Percentiles rank a stretch among this genome's conserved stretches.
These are phyloP conservation scores for Babjeviella inositovora DNA, from an alignment of 805 yeast species.

Conservation along the genomic window DNA sequence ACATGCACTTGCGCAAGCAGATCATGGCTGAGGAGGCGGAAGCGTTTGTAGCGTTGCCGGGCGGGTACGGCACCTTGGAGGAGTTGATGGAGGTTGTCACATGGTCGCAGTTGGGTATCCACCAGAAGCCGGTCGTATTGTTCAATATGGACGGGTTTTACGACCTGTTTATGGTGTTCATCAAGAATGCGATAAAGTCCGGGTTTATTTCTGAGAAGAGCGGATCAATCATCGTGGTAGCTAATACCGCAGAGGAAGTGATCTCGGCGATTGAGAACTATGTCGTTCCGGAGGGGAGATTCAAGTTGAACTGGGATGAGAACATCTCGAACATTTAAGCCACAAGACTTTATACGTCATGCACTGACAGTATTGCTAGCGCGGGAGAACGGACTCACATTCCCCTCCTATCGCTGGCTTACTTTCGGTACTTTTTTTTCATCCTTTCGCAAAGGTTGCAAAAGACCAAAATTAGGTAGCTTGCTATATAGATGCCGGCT, in stretches of 20 bases:
- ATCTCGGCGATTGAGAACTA: slow-evolving; percentile 43
- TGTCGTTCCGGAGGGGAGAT: slow-evolving; percentile 56
- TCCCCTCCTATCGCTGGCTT: too few relatives aligned
- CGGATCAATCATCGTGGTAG: slow-evolving; percentile 54
- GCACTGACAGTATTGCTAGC: too few relatives aligned
- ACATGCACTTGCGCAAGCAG: slow-evolving; percentile 82
- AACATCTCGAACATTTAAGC: too few relatives aligned
- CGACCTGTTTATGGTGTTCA: slow-evolving; percentile 49
- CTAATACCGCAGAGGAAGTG: slow-evolving; percentile 54
- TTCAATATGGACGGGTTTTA: slow-evolving; percentile 72
- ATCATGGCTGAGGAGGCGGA: slow-evolving; percentile 79
- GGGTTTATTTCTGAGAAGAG: slow-evolving; percentile 61
- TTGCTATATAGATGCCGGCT: too few relatives aligned
- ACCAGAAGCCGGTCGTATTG: slow-evolving; percentile 63
- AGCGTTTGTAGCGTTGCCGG: slow-evolving; percentile 82
- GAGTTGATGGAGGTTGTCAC: slow-evolving; percentile 84
- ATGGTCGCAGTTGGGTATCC: slow-evolving; percentile 84
- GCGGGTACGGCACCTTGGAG: slow-evolving; percentile 84
- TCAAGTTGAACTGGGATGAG: slow-evolving; percentile 52
- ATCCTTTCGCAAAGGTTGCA: too few relatives aligned
- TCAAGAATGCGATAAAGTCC: slow-evolving; percentile 36
- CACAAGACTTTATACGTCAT: too few relatives aligned
- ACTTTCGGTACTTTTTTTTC: too few relatives aligned
- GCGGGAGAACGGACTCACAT: too few relatives aligned
- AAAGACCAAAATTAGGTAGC: too few relatives aligned